Percentiles rank a stretch among this genome's conserved stretches.
Conservation (phyloP, 345 rosid genomes). For the Eucalyptus sideroxylon region DNA sequence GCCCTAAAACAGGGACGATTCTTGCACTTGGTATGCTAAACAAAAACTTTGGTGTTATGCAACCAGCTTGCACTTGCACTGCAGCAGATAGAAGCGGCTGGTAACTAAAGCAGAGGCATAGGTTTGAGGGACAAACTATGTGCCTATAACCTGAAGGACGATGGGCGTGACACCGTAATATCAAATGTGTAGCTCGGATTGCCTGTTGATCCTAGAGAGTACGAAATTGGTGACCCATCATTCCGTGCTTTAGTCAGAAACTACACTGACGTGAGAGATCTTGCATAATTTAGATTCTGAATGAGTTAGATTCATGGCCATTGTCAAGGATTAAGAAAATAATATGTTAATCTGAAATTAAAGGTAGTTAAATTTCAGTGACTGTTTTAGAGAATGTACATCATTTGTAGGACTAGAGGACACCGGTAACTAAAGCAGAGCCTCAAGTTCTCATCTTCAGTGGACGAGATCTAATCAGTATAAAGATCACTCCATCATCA, state of each 20-base stretch:
- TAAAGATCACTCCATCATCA: background rate
- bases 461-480: background rate
- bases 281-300: background rate
- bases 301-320: background rate
- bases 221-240: rapidly evolving
- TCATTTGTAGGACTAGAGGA: too few relatives aligned
- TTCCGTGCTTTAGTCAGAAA: background rate
- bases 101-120: background rate
- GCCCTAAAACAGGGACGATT: too few relatives aligned
- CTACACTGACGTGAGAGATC: background rate
- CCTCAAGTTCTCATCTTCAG: background rate
- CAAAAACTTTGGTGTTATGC: too few relatives aligned
- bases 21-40: too few relatives aligned
- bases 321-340: too few relatives aligned
- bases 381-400: background rate
- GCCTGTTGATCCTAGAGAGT: background rate
- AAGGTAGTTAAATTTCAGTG: too few relatives aligned
- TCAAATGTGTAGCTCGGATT: background rate
- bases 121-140: background rate
- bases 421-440: background rate
- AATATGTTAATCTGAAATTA: background rate
- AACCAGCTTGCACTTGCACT: background rate
- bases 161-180: rapidly evolving
- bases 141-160: too few relatives aligned
- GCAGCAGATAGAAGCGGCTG: background rate